Evolutionary conservation across 768 basidiomycete genomes (phyloP).

Genomic region (Boletus sp.): DNA sequence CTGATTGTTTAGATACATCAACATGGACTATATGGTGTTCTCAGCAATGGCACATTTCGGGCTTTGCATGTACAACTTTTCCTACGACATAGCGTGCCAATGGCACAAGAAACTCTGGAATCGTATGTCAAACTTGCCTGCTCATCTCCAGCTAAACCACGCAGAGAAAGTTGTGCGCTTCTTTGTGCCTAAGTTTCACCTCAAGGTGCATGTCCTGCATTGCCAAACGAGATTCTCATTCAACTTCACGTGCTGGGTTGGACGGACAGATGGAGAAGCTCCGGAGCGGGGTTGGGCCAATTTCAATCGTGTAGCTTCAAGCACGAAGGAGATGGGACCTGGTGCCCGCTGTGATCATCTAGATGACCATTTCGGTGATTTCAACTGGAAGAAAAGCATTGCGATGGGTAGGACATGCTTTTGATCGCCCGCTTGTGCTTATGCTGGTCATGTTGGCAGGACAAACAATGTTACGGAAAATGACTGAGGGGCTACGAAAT

Average conservation of each 20-base stretch:
- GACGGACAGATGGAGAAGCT: not conserved
- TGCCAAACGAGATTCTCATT: not conserved
- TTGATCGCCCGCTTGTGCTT: too few species aligned
- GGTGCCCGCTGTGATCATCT: not conserved
- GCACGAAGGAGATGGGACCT: not conserved
- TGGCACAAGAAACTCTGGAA: not conserved
- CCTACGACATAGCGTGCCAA: not conserved
- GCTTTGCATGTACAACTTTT: not conserved
- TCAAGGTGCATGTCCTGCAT: not conserved
- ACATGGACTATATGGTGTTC: not conserved
- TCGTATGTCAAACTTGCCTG: not conserved
- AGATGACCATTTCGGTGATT: not conserved
- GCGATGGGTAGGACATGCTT: not conserved
- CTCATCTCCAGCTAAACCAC: not conserved
- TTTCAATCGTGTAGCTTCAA: not conserved
- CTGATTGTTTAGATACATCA: not conserved
- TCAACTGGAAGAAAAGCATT: constrained; percentile 1
- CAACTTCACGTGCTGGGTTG: not conserved
- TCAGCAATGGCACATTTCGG: not conserved
- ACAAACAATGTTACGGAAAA: not conserved
- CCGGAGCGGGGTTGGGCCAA: not conserved
- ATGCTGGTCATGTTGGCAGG: not conserved
- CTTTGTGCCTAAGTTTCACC: not conserved
- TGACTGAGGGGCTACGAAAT: not conserved
- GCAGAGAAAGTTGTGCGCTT: not conserved